Conservation (phyloP, 805 yeast species). For the Kodamaea lidongshanica region DNA sequence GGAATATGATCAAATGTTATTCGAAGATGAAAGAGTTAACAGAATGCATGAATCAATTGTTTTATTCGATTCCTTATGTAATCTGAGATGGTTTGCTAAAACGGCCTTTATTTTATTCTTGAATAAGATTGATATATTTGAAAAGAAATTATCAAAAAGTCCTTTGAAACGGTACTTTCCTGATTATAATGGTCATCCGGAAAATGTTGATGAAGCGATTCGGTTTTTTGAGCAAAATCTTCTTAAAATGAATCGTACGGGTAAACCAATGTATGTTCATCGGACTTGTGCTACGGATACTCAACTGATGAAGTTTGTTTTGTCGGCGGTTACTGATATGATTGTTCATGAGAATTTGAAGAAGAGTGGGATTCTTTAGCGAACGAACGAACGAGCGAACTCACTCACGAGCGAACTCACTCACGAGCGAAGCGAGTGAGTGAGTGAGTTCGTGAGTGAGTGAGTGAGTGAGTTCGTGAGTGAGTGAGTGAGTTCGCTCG, state of each 20-base stretch:
- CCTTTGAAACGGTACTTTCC: conserved; percentile 75
- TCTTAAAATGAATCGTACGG: conserved; percentile 54
- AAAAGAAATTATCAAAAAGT: conserved; percentile 56
- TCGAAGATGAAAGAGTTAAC: conserved; percentile 84
- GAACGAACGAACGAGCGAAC: too few species aligned
- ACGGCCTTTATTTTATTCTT: conserved; percentile 87
- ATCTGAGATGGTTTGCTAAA: conserved; percentile 75
- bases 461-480: too few species aligned
- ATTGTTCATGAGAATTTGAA: conserved; percentile 76
- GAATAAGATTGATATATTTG: conserved; percentile 81
- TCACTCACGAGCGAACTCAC: too few species aligned
- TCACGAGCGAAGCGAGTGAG: too few species aligned
- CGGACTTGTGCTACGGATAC: conserved; percentile 96
- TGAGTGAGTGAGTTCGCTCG: too few species aligned
- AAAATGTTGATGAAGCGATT: conserved; percentile 59
- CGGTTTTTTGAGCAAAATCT: conserved; percentile 67
- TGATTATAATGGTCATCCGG: conserved; percentile 59
- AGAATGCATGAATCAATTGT: conserved; percentile 86
- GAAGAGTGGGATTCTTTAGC: conserved; percentile 64
- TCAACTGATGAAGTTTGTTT: conserved; percentile 78
- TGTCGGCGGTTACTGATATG: conserved; percentile 89
- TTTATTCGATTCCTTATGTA: conserved; percentile 76
- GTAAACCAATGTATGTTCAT: conserved; percentile 81
- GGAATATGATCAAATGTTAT: conserved; percentile 87
- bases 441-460: too few species aligned